Evolutionary conservation across 768 basidiomycete genomes (phyloP), one percentile per base, ranked within the genome.

Genomic region (Galerina sulciceps): DNA sequence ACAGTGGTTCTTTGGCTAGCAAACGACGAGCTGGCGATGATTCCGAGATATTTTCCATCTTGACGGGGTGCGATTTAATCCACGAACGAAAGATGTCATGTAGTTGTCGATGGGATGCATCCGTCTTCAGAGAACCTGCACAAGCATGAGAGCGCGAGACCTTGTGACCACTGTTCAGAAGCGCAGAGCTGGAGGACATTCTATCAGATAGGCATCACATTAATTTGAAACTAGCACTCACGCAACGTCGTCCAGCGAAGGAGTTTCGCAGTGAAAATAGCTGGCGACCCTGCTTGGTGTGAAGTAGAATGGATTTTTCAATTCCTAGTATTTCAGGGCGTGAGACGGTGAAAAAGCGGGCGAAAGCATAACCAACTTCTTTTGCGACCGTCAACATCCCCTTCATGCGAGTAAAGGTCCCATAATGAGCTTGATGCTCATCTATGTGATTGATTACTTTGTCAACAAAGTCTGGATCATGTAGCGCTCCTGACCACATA

Each of bases 401-500:
- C 73, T 89, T 91, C 89, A 99, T 98, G 53, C 97, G 81, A 0
- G 82, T 65, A 14, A 84, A 80, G 0, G 96, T 98, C 10, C 89
- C 88, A 67, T 95, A 98, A 40, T 81, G 81, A 40, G 79, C 77
- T 61, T 83, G 70, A 61, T 88, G 82, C 14, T 70, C 72, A 56
- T 88, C 85, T 11, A 96, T 76, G 66, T 95, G 91, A 18, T 82
- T 77, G 31, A 97, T 76, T 13, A 96, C 88, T 61, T 85, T 84
- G n/a, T 75, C 70, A 5, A 94, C 81, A 65, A 98, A 99, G 6
- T 77, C 79, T 1, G 76, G 64, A 68, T 94, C 83, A 67, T 99
- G 97, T 20, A 99, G 74, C 1, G 89, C 85, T 1, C 90, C 95
- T 5, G 90, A 87, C 97, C 97, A 99, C 92, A 99, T 96, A 0